Base-by-base conservation (phyloP, 805 yeast genomes). In the Barnettozyma vustinii region DNA sequence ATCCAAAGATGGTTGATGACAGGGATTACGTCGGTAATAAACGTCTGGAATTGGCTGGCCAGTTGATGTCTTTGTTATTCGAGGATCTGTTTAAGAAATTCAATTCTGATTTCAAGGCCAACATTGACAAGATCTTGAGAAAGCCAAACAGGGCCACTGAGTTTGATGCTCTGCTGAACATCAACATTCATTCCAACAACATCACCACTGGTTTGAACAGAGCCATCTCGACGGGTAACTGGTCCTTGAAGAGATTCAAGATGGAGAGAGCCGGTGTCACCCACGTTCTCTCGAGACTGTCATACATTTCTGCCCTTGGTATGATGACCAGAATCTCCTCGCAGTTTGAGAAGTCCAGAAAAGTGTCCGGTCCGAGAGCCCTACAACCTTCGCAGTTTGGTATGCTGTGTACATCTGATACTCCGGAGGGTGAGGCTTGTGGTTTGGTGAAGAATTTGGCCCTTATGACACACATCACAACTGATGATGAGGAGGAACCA, bases 221-320 rank as follows among this genome's bases (percentile, higher is more conserved):
- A 61, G 97, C 99, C 40, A 94, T 94, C 43, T 91, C 98, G 15
- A 94, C 99, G 0, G 99, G 99, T 58, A 94, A 94, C 67, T 94
- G 99, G 99, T 89, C 97, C 2, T 76, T 94, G 63, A 94, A 94
- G 70, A 86, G 99, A 72, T 94, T 94, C 75, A 92, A 91, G 83
- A 94, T 94, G 99, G 99, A 94, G 70, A 80, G 99, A 53, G 99
- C 99, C 0, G 99, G 99, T 71, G 99, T 94, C 46, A 94, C 99
- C 3, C 99, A 94, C 66, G 97, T 94, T 37, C 74, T 94, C 48
- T 85, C 96, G 51, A 79, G 99, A 62, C 71, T 94, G 50, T 87
- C 96, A 19, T 94, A 89, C 66, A 92, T 94, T 42, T 84, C 96
- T 9, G 99, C 99, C 0, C 72, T 94, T 52, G 99, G 99, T 60